These are phyloP conservation scores for Cutaneotrichosporon mucoides DNA, from an alignment of 1,284 basidiomycete genomes.

Conservation along the genomic window DNA sequence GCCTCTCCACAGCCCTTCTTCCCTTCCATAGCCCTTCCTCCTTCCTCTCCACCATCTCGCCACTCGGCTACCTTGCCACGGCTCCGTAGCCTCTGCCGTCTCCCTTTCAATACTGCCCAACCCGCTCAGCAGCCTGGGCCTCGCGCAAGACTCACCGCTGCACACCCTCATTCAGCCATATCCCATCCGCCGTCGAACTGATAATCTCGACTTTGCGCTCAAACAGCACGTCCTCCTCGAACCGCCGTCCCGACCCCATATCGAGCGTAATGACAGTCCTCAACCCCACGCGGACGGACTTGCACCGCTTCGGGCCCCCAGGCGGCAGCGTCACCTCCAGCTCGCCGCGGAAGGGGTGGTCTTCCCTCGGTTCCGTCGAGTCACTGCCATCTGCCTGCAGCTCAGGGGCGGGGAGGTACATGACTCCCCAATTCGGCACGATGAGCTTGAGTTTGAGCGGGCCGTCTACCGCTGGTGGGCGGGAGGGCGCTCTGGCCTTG, in stretches of 20 bases:
- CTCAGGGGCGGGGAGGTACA: slow-evolving; percentile 13
- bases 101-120: too few species aligned
- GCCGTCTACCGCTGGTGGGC: not conserved
- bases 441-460: slow-evolving; percentile 1
- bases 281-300: slow-evolving; percentile 29
- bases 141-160: slow-evolving; percentile 19
- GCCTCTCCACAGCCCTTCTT: too few species aligned
- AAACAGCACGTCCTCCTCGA: slow-evolving; percentile 30
- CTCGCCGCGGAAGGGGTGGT: slow-evolving; percentile 12
- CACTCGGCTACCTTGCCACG: too few species aligned
- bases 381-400: not conserved
- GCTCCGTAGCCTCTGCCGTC: too few species aligned
- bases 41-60: too few species aligned
- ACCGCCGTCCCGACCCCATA: slow-evolving; percentile 21
- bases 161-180: slow-evolving; percentile 27
- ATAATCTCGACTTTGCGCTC: slow-evolving; percentile 22
- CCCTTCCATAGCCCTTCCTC: too few species aligned
- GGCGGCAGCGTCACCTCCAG: slow-evolving; percentile 10
- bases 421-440: slow-evolving; percentile 11
- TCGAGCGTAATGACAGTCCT: slow-evolving; percentile 18
- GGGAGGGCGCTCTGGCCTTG: too few species aligned
- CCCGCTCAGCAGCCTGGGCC: too few species aligned
- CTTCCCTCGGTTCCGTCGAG: slow-evolving; percentile 2
- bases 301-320: slow-evolving; percentile 16
- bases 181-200: slow-evolving; percentile 23